Evolutionary conservation across 2,329 filamentous ascomycete genomes (phyloP), one percentile per base, ranked within the genome.

Genomic region (Corinectria fuckeliana): DNA sequence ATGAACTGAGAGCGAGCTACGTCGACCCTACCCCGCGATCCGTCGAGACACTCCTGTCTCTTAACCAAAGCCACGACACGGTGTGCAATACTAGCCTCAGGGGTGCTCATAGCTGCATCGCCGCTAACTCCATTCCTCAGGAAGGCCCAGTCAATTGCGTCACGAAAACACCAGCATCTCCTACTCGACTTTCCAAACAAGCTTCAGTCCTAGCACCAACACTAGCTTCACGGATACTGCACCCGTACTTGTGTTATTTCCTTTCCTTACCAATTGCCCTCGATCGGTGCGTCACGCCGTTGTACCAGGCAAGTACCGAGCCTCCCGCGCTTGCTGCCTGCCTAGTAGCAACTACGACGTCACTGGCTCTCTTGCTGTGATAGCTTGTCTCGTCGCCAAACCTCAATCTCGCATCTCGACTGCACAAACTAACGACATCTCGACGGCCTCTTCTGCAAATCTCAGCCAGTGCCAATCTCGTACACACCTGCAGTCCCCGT

Each of bases 121-220:
- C 50, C 36, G 42, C 50, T 47, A 32, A 28, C 44, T 47, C 11
- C 42, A 50, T 59, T 54, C 50, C 25, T 9, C 14, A 20, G 21
- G 23, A 42, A 23, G 20, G 30, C 55, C 4, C 25, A 49, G 64
- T 58, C 39, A n/a, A 69, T 69, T 69, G 67, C 67, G 67, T 69
- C 67, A 69, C 67, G 56, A 65, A 62, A 68, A 55, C 55, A 56
- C 25, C 38, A 14, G 50, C 55, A 62, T 56, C 62, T 32, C 18
- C 18, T 42, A 20, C n/a, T 25, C 36, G 34, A 25, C 36, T 51
- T 51, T 41, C 9, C 18, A 44, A 52, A 10, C 39, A 42, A 64
- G 63, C 56, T 63, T 23, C 26, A 66, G 64, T 28, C 61, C 57
- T 54, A 49, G 30, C 56, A 44, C 45, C 20, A 11, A 36, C 53